Conservation (phyloP, 2,329 filamentous ascomycete species). For the Chalaropsis thielavioides region DNA sequence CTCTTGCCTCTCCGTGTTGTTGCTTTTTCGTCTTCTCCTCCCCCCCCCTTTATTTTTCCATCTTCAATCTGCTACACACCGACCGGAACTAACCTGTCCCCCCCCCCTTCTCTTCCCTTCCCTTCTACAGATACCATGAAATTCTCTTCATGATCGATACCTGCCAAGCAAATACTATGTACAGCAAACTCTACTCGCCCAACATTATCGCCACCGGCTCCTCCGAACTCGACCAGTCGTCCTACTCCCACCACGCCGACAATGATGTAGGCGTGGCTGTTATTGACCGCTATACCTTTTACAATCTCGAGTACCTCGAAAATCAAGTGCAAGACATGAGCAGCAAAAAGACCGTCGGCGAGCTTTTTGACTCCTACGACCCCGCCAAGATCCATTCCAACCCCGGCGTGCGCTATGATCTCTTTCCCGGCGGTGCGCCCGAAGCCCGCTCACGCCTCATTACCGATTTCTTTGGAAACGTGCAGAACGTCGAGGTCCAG, state of each 20-base stretch:
- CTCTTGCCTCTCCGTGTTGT: not conserved
- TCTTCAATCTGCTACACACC: too few relatives aligned
- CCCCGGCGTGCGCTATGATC: slow-evolving; percentile 82
- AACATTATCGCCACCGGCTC: slow-evolving; percentile 98
- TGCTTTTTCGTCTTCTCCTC: not conserved
- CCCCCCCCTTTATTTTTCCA: not conserved
- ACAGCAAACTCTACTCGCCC: slow-evolving; percentile 91
- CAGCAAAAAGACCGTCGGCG: slow-evolving; percentile 78
- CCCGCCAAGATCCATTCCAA: slow-evolving; percentile 87
- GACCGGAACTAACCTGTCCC: not conserved
- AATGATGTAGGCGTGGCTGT: slow-evolving; percentile 96
- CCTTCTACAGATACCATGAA: slow-evolving; percentile 61
- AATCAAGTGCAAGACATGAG: slow-evolving; percentile 72
- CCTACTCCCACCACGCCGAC: slow-evolving; percentile 94
- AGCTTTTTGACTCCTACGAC: slow-evolving; percentile 93
- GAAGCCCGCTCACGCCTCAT: slow-evolving; percentile 66
- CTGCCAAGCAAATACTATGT: slow-evolving; percentile 99
- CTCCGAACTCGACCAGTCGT: slow-evolving; percentile 87
- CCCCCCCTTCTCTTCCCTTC: not conserved
- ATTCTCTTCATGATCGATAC: slow-evolving; percentile 99
- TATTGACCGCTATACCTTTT: slow-evolving; percentile 97
- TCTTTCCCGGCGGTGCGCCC: slow-evolving; percentile 75
- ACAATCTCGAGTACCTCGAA: slow-evolving; percentile 93
- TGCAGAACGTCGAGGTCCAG: slow-evolving; percentile 90
- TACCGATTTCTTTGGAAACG: slow-evolving; percentile 96